Evolutionary conservation across 2,329 filamentous ascomycete species (phyloP).

Genomic region (Triangularia verruculosa): DNA sequence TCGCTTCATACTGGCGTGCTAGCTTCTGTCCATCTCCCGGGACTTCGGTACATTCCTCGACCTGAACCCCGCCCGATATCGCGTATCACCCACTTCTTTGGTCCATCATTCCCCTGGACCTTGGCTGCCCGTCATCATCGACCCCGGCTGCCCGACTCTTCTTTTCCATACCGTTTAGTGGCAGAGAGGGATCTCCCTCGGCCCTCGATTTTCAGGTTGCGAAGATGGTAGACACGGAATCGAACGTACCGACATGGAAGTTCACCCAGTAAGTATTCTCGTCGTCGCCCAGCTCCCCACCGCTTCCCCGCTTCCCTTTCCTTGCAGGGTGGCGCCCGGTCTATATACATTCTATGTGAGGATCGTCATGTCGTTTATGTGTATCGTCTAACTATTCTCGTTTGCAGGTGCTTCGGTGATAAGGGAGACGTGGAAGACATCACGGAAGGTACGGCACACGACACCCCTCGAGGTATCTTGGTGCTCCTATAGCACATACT

Average conservation of each 20-base stretch:
- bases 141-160: conserved; percentile 13
- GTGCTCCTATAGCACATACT: background rate
- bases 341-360: background rate
- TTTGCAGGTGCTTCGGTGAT: conserved; percentile 89
- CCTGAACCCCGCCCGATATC: conserved; percentile 21
- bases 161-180: conserved; percentile 12
- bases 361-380: background rate
- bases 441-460: conserved; percentile 71
- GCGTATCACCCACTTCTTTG: conserved; percentile 14
- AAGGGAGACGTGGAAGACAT: conserved; percentile 99
- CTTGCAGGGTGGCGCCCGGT: background rate
- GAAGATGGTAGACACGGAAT: conserved; percentile 96
- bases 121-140: conserved; percentile 13
- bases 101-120: conserved; percentile 7
- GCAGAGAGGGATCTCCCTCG: conserved; percentile 30
- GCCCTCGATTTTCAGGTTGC: conserved; percentile 30
- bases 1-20: conserved; percentile 11
- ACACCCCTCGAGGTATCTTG: conserved; percentile 6
- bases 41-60: conserved; percentile 13
- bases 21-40: conserved; percentile 15
- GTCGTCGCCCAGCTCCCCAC: conserved; percentile 6
- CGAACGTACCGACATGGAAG: conserved; percentile 96
- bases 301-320: conserved; percentile 4
- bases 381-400: conserved; percentile 13
- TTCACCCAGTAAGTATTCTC: conserved; percentile 84